A percentile compares a stretch with the other conserved stretches of the same genome.
These are phyloP conservation scores for Aspergillus fructus DNA, from an alignment of 2,329 filamentous ascomycete species.

Conservation along the genomic window DNA sequence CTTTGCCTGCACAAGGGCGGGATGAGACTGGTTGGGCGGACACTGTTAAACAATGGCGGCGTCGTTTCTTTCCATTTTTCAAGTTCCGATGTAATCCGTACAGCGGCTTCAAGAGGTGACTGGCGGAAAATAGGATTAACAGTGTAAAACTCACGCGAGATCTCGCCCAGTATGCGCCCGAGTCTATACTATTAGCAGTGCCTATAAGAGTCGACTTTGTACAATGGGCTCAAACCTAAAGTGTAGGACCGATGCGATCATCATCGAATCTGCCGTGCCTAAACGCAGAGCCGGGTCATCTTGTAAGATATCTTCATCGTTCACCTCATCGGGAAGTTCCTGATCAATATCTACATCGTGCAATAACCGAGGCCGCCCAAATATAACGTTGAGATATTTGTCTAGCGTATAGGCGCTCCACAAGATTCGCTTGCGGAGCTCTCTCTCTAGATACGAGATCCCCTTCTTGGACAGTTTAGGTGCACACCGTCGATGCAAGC, in stretches of 20 bases:
- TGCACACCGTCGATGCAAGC: slow-evolving; percentile 36
- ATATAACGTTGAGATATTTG: slow-evolving; percentile 63
- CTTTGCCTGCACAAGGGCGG: slow-evolving; percentile 39
- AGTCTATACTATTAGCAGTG: slow-evolving; percentile 31
- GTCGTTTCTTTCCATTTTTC: slow-evolving; percentile 38
- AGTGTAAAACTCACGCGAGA: slow-evolving; percentile 47
- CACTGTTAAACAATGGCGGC: slow-evolving; percentile 37
- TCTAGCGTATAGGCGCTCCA: slow-evolving; percentile 65
- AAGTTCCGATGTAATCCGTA: slow-evolving; percentile 34
- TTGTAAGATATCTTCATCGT: slow-evolving; percentile 57
- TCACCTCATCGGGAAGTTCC: slow-evolving; percentile 54
- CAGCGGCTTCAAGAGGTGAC: slow-evolving; percentile 33
- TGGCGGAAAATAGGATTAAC: slow-evolving; percentile 31
- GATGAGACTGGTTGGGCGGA: slow-evolving; percentile 37
- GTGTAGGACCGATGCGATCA: slow-evolving; percentile 41
- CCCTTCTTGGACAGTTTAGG: slow-evolving; percentile 29
- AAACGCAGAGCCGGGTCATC: slow-evolving; percentile 36
- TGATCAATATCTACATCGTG: slow-evolving; percentile 66
- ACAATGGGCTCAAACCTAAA: slow-evolving; percentile 27
- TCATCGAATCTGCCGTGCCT: slow-evolving; percentile 39
- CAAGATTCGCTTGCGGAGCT: slow-evolving; percentile 60
- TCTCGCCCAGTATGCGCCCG: slow-evolving; percentile 50
- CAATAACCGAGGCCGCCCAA: slow-evolving; percentile 60
- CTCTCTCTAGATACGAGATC: slow-evolving; percentile 38
- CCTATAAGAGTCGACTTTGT: neutral